Conservation (phyloP, 306 rosid genomes). For the Citrullus colocynthis region DNA sequence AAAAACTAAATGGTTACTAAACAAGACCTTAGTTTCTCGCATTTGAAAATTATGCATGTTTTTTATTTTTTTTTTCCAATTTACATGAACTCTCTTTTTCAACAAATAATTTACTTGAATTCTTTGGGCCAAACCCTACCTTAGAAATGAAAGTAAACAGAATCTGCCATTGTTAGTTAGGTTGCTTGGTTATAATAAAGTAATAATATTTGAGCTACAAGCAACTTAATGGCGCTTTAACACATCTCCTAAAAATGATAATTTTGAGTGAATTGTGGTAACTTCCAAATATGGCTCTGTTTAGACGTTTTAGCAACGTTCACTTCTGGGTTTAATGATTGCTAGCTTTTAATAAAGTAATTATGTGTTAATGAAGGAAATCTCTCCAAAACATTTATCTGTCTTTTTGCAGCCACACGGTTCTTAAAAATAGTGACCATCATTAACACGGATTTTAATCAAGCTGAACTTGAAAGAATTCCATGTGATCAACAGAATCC, state of each 20-base stretch:
- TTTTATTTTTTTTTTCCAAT: no score
- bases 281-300: not conserved
- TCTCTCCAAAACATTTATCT: not conserved
- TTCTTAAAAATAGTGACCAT: not conserved
- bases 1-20: no score
- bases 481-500: constrained; percentile 2
- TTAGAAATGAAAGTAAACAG: not conserved
- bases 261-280: not conserved
- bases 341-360: not conserved
- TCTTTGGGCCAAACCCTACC: no score
- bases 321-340: not conserved
- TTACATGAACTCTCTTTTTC: no score
- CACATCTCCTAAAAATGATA: no score
- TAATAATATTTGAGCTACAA: no score
- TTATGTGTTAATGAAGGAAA: not conserved
- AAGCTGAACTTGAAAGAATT: not conserved
- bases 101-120: no score
- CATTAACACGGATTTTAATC: not conserved
- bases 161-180: not conserved
- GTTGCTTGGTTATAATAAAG: not conserved
- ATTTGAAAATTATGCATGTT: no score
- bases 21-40: no score
- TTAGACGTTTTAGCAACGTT: not conserved
- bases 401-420: not conserved
- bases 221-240: no score